Base-by-base conservation (phyloP, 2,329 filamentous ascomycete genomes). In the Arthrobotrys sphaeroides region DNA sequence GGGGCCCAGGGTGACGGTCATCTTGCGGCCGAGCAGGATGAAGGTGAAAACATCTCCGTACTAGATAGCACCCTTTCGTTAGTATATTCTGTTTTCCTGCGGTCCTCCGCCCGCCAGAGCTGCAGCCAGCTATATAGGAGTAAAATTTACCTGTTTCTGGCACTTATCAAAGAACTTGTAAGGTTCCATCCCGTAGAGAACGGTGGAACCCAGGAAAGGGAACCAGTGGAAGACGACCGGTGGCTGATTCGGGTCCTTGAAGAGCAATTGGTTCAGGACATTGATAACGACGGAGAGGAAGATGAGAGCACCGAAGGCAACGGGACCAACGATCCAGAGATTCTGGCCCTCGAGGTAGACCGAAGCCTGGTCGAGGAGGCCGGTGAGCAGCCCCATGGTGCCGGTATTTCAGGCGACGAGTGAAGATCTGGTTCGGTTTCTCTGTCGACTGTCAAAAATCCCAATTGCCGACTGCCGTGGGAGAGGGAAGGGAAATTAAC, bases 181-280 rank as follows among this genome's bases (percentile, higher is more conserved):
- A 12, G 94, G 94, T 81, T 98, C 93, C 84, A 97, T 97, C 83
- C 95, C 95, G 84, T 98, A 99, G 47, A 89, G 91, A 80, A 98
- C 86, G 76, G 95, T 98, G 85, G 90, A 97, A 78, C 94, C 94
- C 80, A 99, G 86, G 79, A 96, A 84, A 73, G 91, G 92, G 80
- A 94, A 87, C 88, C 88, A 91, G 83, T 93, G 90, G 83, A 94
- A 94, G 77, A 94, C 91, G 70, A 94, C 79, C 0, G 91, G 91
- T 36, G 91, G 91, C 82, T 93, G 91, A 82, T 94, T 91, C 60
- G 91, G 88, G 80, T 93, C 94, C 84, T 88, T 91, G 85, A 93
- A 89, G 77, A 97, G 84, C 70, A 96, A 79, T 84, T 99, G 94
- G 78, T 86, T 86, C 79, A 92, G 81, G 78, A 98, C 90, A 83